phyloP scores from a whole-genome alignment of 768 basidiomycete species.

The Psilocybe tampanensis region DNA sequence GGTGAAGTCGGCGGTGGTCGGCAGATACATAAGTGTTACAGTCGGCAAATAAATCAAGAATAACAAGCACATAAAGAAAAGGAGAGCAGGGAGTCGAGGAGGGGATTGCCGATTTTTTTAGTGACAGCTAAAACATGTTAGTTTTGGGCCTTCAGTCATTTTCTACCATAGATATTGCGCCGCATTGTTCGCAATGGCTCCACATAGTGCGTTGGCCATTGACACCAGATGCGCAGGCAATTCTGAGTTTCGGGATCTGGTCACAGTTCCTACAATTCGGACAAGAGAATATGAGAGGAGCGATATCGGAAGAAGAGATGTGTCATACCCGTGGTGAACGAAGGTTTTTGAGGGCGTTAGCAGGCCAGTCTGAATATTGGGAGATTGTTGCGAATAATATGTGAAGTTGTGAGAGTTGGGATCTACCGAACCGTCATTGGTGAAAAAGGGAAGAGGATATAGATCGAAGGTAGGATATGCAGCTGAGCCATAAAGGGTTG shows the following conservation, averaged over 20 bases:
- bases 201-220: constrained; percentile 82
- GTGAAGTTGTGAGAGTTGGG: constrained; percentile 47
- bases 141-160: constrained; percentile 48
- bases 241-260: constrained; percentile 81
- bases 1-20: constrained; percentile 4
- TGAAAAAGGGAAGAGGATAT: constrained; percentile 58
- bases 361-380: constrained; percentile 56
- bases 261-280: constrained; percentile 56
- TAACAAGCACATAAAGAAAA: constrained; percentile 23
- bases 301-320: constrained; percentile 9
- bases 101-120: constrained; percentile 6
- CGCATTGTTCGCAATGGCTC: constrained; percentile 88
- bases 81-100: constrained; percentile 10
- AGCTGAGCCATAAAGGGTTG: constrained; percentile 26
- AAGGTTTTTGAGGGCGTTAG: constrained; percentile 66
- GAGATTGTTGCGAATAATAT: constrained; percentile 42
- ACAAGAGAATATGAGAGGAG: constrained; percentile 7
- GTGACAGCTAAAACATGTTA: constrained; percentile 18
- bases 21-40: constrained; percentile 13
- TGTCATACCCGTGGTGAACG: constrained; percentile 70
- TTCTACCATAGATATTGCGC: constrained; percentile 88
- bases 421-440: constrained; percentile 48
- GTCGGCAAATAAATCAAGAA: constrained; percentile 22
- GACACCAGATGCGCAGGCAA: constrained; percentile 72
- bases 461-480: constrained; percentile 66